These are phyloP conservation scores for Lepidium africanum DNA, from an alignment of 345 rosid genomes.

Conservation along the genomic window DNA sequence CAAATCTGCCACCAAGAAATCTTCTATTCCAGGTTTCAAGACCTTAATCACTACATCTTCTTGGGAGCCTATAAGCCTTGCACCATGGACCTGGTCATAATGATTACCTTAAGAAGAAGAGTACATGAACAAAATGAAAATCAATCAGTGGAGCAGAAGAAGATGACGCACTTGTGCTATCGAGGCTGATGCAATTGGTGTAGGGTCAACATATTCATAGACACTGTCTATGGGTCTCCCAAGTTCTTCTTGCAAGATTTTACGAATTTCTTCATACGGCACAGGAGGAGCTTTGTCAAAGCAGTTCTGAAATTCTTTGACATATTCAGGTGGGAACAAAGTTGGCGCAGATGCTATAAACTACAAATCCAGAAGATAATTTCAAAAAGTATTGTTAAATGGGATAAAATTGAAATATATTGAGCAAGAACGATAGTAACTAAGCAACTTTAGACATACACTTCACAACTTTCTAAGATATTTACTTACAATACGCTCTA, in stretches of 20 bases:
- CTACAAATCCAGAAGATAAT: conserved; percentile 27
- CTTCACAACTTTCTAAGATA: background rate
- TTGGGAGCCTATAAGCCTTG: conserved; percentile 78
- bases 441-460: background rate
- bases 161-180: conserved; percentile 71
- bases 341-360: conserved; percentile 96
- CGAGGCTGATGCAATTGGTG: conserved; percentile 94
- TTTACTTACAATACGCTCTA: background rate
- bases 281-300: conserved; percentile 87
- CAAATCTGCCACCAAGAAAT: conserved; percentile 84
- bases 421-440: background rate
- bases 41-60: conserved; percentile 93
- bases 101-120: conserved; percentile 11
- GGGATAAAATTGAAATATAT: background rate
- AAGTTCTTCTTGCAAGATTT: conserved; percentile 69
- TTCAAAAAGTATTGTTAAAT: background rate
- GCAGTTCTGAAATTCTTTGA: conserved; percentile 86
- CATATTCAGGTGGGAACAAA: conserved; percentile 81
- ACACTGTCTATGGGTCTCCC: conserved; percentile 82
- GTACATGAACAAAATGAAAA: conserved; percentile 7
- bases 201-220: conserved; percentile 77
- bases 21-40: conserved; percentile 92
- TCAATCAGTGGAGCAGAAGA: background rate
- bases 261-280: conserved; percentile 68
- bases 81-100: conserved; percentile 71